Base-by-base conservation (phyloP, 495 filamentous ascomycete species). In the Immersiella caudata region DNA sequence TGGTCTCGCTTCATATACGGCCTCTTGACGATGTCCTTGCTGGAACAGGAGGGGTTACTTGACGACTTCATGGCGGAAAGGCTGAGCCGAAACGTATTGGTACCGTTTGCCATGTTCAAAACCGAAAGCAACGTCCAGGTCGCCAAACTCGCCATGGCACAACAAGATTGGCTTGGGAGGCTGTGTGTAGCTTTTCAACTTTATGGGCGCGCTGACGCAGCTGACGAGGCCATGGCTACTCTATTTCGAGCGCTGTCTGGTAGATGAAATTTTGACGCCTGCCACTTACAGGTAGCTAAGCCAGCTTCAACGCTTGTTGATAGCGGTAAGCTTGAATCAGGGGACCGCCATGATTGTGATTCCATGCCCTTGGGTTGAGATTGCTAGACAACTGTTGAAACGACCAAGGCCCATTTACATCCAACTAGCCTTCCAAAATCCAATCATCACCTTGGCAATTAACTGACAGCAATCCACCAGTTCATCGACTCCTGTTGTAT, bases 101-200 rank as follows among this genome's bases (percentile, higher is more conserved):
- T 55, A 22, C 52, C 52, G 52, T 55, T 55, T 55, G 52, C 52
- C 52, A 22, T 22, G 52, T 55, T 55, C 52, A 21, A 55, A 55
- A 55, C 52, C 52, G 52, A 55, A 55, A 55, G 52, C 22, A 55
- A 55, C 22, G 52, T 55, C 52, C 52, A 55, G 52, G 52, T 55
- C 52, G 52, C 52, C 52, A 55, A 55, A 55, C 52, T 55, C 52
- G 52, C 52, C 20, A 55, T 55, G 52, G 52, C 52, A 55, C 52
- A 55, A 55, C 52, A 55, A 7, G 52, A 55, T 55, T 55, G 52
- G 52, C 52, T 55, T 55, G 52, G 52, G 52, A 55, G 52, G 20
- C 52, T 55, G 22, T 55, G 52, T 55, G 52, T 55, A 22, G 52
- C 52, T 55, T 55, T 55, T 22, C 52, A 55, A 55, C 52, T 55